A percentile compares a stretch with the other conserved stretches of the same genome.
Evolutionary conservation across 257 asterid genomes (phyloP).

Genomic region (Cynanchum wilfordii): DNA sequence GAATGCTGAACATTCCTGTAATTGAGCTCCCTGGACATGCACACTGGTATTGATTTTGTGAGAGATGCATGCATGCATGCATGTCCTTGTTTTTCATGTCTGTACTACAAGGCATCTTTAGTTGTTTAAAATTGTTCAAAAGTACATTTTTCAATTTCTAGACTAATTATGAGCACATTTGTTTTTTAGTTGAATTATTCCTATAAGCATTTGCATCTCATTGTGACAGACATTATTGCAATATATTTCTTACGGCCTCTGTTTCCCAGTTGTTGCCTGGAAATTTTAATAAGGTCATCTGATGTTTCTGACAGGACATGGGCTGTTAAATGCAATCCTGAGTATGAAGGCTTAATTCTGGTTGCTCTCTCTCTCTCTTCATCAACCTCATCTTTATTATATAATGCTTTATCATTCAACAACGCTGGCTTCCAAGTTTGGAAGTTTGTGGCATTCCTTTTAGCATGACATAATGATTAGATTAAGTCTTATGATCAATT

Average conservation of each 20-base stretch:
- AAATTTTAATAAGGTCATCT: constrained; percentile 6
- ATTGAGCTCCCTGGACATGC: constrained; percentile 93
- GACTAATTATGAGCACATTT: not conserved
- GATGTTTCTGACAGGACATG: constrained; percentile 76
- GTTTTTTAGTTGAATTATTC: not conserved
- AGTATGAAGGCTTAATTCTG: constrained; percentile 81
- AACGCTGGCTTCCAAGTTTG: not conserved
- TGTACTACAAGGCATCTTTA: constrained; percentile 1
- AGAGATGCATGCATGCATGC: constrained; percentile 1
- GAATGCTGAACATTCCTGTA: constrained; percentile 70
- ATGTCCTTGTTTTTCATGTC: constrained; percentile 14
- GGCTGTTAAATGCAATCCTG: constrained; percentile 92
- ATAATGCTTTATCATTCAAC: not conserved
- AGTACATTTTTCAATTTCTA: not conserved
- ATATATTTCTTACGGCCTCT: not conserved
- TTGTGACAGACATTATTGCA: not conserved
- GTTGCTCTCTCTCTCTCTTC: constrained; percentile 42
- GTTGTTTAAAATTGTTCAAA: not conserved
- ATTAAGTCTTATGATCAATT: not conserved
- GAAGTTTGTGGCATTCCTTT: not conserved
- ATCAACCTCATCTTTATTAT: not conserved
- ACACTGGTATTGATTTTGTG: constrained; percentile 64
- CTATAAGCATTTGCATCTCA: constrained; percentile 1
- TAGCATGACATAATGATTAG: not conserved
- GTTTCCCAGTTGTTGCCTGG: not conserved